Evolutionary conservation across 257 asterid species (phyloP), one percentile per base, ranked within the genome.

Genomic region (Jacaranda copaia): DNA sequence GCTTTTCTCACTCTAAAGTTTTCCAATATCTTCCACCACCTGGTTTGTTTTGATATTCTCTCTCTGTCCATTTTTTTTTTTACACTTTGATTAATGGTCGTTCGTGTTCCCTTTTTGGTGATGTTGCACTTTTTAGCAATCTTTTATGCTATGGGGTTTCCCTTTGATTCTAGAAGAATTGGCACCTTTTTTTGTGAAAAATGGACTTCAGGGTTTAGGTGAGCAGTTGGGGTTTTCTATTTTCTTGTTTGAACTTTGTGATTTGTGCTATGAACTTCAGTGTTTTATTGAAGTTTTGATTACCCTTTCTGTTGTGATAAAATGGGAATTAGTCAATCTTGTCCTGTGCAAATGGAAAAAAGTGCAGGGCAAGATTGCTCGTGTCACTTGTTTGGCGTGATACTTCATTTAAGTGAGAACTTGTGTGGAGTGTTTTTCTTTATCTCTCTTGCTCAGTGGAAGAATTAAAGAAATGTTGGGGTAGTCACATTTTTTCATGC

Each of bases 1-100:
- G 84, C 89, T 72, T 87, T 91, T 73, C 84, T 91, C 77, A 78
- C 97, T 40, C 52, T 89, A 84, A 93, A 87, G 89, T 66, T 93
- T 66, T 87, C 98, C 72, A 84, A 78, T 86, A 84, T 93, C 72
- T 75, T 86, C 77, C 90, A 85, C 16, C 87, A 79, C 52, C 78
- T 94, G 97, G 99, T 91, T 48, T 53, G 69, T 65, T 55, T 57
- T 48, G 19, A 14, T 14, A 42, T 64, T 75, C 40, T 45, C 76
- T 64, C 78, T 75, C 16, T 67, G 53, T 35, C 18, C 38, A 56
- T 40, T 74, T 36, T 39, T 52, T 56, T 6, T 15, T 36, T 48
- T 79, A 1, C 19, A n/a, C 8, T 65, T 74, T 39, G 61, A 73
- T 62, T 75, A 46, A 70, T 74, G 3, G 5, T 19, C 60, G 73